These are phyloP conservation scores for Fusarium sp. DNA, from an alignment of 2,329 filamentous ascomycete genomes.

Conservation along the genomic window DNA sequence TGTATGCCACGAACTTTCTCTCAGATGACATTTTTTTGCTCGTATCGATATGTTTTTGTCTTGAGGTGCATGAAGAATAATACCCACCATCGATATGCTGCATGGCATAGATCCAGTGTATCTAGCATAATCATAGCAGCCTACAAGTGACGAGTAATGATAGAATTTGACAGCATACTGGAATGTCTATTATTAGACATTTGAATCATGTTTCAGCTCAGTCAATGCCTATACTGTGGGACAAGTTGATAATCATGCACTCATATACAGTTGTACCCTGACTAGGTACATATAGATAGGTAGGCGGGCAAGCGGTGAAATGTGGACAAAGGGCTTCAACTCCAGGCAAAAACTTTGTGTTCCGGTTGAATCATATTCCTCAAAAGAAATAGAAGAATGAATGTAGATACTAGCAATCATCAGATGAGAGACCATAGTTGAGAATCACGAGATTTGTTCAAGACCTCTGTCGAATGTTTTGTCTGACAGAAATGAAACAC, in stretches of 20 bases:
- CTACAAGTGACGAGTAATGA: background rate
- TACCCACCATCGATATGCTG: background rate
- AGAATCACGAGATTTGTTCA: background rate
- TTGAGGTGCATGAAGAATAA: constrained; percentile 1
- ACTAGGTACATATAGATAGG: background rate
- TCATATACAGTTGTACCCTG: background rate
- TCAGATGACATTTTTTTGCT: background rate
- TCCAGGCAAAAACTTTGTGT: background rate
- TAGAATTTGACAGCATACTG: background rate
- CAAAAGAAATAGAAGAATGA: background rate
- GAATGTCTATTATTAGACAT: background rate
- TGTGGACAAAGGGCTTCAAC: background rate
- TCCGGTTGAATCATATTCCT: background rate
- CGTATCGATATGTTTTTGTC: background rate
- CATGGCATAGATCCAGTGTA: background rate
- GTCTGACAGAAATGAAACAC: background rate
- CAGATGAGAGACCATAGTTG: background rate
- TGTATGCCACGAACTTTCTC: background rate
- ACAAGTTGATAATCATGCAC: background rate
- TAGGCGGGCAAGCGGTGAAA: background rate
- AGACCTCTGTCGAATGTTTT: background rate
- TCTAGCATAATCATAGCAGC: background rate
- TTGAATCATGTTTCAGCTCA: background rate
- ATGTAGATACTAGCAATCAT: background rate
- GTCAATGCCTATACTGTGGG: background rate